These are phyloP conservation scores for Colletotrichum salicis DNA, from an alignment of 2,329 filamentous ascomycete species.

Conservation along the genomic window DNA sequence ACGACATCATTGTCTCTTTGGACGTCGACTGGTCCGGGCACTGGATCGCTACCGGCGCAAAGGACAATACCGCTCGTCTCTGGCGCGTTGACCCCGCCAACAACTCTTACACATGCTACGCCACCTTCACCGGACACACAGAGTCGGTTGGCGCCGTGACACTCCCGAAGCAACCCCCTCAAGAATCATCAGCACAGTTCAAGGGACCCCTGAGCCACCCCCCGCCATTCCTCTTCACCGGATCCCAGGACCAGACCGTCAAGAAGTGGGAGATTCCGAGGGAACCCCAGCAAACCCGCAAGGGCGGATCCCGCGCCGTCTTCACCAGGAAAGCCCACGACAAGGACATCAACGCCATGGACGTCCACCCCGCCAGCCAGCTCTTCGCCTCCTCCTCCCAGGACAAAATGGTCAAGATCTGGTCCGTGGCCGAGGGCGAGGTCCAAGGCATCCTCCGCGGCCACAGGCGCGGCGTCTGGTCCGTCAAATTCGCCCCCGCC, in stretches of 20 bases:
- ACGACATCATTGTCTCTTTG: constrained; percentile 94
- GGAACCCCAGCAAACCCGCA: constrained; percentile 56
- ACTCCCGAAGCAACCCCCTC: constrained; percentile 76
- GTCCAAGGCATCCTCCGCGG: constrained; percentile 91
- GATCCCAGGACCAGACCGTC: constrained; percentile 93
- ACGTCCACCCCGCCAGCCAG: constrained; percentile 77
- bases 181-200: constrained; percentile 75
- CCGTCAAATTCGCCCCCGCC: constrained; percentile 86
- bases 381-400: constrained; percentile 96
- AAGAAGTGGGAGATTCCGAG: constrained; percentile 90
- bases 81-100: constrained; percentile 86
- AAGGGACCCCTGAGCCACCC: constrained; percentile 81
- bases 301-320: constrained; percentile 70
- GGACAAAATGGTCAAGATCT: constrained; percentile 96
- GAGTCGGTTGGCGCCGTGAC: constrained; percentile 93
- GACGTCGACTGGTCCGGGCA: constrained; percentile 97
- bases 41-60: constrained; percentile 95
- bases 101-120: constrained; percentile 81
- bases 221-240: constrained; percentile 86
- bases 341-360: constrained; percentile 97
- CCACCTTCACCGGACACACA: constrained; percentile 88
- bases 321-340: constrained; percentile 97
- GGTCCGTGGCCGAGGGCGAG: constrained; percentile 89
- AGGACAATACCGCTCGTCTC: constrained; percentile 92
- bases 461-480: constrained; percentile 96